phyloP scores from a whole-genome alignment of 2,329 filamentous ascomycete species.

The Laburnicola sp. region DNA sequence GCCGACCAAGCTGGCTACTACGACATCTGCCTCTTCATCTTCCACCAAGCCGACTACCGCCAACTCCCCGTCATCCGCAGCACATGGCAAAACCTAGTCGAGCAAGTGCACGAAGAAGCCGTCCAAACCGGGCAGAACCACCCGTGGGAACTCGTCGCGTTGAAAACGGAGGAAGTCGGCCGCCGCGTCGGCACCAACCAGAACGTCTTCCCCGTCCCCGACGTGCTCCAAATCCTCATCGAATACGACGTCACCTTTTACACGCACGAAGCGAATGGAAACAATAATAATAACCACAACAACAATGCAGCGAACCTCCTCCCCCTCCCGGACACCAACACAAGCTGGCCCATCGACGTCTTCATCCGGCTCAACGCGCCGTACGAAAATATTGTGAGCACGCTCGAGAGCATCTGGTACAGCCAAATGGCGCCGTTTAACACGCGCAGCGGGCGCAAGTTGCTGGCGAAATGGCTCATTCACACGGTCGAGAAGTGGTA shows the following conservation, averaged over 20 bases:
- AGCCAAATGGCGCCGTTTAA: slow-evolving; percentile 67
- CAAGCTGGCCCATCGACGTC: slow-evolving; percentile 66
- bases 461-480: slow-evolving; percentile 64
- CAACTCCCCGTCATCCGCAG: slow-evolving; percentile 80
- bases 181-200: slow-evolving; percentile 60
- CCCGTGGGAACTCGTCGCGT: slow-evolving; percentile 72
- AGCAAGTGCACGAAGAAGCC: slow-evolving; percentile 61
- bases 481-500: slow-evolving; percentile 66
- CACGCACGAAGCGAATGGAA: slow-evolving; percentile 45
- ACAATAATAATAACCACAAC: slow-evolving; percentile 32
- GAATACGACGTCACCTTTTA: slow-evolving; percentile 54
- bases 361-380: slow-evolving; percentile 66
- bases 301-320: slow-evolving; percentile 58
- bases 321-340: slow-evolving; percentile 25
- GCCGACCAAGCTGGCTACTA: slow-evolving; percentile 91
- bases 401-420: slow-evolving; percentile 69
- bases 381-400: slow-evolving; percentile 63
- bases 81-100: slow-evolving; percentile 83
- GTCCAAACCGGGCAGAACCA: slow-evolving; percentile 52
- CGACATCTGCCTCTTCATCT: slow-evolving; percentile 90
- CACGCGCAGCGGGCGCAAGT: slow-evolving; percentile 56
- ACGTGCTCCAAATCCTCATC: slow-evolving; percentile 40
- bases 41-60: slow-evolving; percentile 87
- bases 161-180: slow-evolving; percentile 61
- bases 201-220: slow-evolving; percentile 57